Percentiles rank a stretch among this genome's conserved stretches.
Evolutionary conservation across 192 early-diverging fungal genomes (phyloP).

Genomic region (Lobosporangium transversale): DNA sequence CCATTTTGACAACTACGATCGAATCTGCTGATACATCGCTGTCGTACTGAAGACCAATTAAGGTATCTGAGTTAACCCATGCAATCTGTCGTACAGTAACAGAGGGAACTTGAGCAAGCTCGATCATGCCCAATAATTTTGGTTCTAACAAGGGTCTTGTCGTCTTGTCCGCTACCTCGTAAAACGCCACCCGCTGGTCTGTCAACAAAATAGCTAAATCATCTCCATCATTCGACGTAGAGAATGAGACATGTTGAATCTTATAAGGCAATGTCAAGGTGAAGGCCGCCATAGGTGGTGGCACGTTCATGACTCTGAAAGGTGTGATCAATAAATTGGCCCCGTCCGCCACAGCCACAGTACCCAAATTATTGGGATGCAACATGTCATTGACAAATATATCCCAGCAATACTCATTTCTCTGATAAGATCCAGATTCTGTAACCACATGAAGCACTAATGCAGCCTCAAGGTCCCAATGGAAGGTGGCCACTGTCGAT

Average conservation of each 20-base stretch:
- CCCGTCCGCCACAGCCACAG: conserved; percentile 27
- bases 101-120: conserved; percentile 30
- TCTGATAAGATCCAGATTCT: conserved; percentile 42
- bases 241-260: conserved; percentile 72
- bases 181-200: conserved; percentile 59
- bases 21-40: conserved; percentile 39
- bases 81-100: conserved; percentile 70
- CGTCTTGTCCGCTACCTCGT: conserved; percentile 38
- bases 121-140: conserved; percentile 47
- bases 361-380: conserved; percentile 27
- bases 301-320: conserved; percentile 85
- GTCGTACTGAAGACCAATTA: conserved; percentile 69
- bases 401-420: conserved; percentile 50
- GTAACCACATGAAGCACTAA: conserved; percentile 70
- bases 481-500: conserved; percentile 57
- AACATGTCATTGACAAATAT: conserved; percentile 36
- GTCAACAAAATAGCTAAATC: conserved; percentile 77
- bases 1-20: conserved; percentile 56
- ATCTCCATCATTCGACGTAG: conserved; percentile 67
- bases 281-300: conserved; percentile 89
- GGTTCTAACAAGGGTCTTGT: conserved; percentile 37
- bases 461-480: conserved; percentile 87
- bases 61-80: conserved; percentile 61
- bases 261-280: conserved; percentile 54
- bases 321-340: conserved; percentile 75